Evolutionary conservation across 371 early-diverging fungal species (phyloP).

Genomic region (Encephalitozoon intestinalis): DNA sequence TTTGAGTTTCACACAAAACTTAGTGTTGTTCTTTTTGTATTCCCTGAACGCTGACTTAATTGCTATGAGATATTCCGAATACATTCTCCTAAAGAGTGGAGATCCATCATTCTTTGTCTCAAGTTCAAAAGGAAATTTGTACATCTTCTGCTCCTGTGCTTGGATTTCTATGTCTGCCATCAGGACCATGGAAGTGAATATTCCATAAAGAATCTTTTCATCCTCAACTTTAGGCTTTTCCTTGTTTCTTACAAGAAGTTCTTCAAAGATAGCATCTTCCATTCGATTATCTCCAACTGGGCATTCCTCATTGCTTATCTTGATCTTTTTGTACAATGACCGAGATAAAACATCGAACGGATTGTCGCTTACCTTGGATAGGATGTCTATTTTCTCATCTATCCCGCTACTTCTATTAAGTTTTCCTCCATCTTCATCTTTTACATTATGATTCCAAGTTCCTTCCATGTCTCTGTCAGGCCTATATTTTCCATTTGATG

Average conservation of each 20-base stretch:
- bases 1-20: slow-evolving; percentile 23
- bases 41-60: background rate
- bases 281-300: background rate
- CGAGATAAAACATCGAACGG: background rate
- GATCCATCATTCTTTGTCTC: slow-evolving; percentile 20
- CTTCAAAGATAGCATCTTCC: background rate
- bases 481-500: background rate
- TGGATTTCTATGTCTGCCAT: background rate
- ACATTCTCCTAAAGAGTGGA: slow-evolving; percentile 7
- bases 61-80: slow-evolving; percentile 18
- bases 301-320: background rate
- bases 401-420: background rate
- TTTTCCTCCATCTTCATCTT: background rate
- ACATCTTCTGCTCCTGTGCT: background rate
- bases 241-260: background rate
- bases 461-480: background rate
- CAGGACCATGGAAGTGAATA: background rate
- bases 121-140: slow-evolving; percentile 20
- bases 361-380: background rate
- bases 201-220: background rate
- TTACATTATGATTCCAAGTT: background rate
- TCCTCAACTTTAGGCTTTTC: background rate
- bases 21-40: background rate
- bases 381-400: background rate
- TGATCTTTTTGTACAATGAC: background rate